Conservation (phyloP, 805 yeast genomes). For the Cyberlindnera sargentensis region DNA sequence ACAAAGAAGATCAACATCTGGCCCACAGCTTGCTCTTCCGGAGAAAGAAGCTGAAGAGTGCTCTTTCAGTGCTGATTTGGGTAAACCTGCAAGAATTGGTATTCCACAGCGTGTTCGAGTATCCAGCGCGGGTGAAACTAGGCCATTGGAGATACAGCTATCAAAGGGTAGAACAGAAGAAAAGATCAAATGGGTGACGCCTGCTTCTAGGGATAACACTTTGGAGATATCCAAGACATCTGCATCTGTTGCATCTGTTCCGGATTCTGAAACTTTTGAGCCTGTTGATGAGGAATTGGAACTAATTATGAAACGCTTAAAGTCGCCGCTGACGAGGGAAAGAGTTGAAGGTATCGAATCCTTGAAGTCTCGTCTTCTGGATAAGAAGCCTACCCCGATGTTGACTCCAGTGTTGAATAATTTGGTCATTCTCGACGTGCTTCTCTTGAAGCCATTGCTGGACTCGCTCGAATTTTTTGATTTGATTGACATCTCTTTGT, state of each 20-base stretch:
- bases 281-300: slow-evolving; percentile 1
- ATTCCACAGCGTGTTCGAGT: slow-evolving; percentile 18
- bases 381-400: slow-evolving; percentile 4
- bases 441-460: slow-evolving; percentile 25
- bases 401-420: slow-evolving; percentile 16
- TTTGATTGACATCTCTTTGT: slow-evolving; percentile 20
- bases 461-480: slow-evolving; percentile 21
- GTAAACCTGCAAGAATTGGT: slow-evolving; percentile 19
- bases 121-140: slow-evolving; percentile 12
- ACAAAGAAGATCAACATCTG: slow-evolving; percentile 30
- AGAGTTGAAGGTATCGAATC: slow-evolving; percentile 17
- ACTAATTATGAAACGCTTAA: slow-evolving; percentile 8
- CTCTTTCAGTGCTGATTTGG: slow-evolving; percentile 11
- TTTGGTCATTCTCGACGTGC: slow-evolving; percentile 23
- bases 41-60: too few relatives aligned
- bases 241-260: not conserved
- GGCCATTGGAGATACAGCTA: slow-evolving; percentile 11
- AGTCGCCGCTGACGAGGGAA: slow-evolving; percentile 21
- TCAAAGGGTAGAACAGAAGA: slow-evolving; percentile 14
- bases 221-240: not conserved
- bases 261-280: not conserved
- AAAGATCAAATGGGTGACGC: slow-evolving; percentile 2
- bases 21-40: slow-evolving; percentile 23
- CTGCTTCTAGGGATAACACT: slow-evolving; percentile 2
- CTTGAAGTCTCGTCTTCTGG: slow-evolving; percentile 5